A percentile compares a stretch with the other conserved stretches of the same genome.
These are phyloP conservation scores for Fusarium avenaceum DNA, from an alignment of 2,329 filamentous ascomycete genomes.

Conservation along the genomic window DNA sequence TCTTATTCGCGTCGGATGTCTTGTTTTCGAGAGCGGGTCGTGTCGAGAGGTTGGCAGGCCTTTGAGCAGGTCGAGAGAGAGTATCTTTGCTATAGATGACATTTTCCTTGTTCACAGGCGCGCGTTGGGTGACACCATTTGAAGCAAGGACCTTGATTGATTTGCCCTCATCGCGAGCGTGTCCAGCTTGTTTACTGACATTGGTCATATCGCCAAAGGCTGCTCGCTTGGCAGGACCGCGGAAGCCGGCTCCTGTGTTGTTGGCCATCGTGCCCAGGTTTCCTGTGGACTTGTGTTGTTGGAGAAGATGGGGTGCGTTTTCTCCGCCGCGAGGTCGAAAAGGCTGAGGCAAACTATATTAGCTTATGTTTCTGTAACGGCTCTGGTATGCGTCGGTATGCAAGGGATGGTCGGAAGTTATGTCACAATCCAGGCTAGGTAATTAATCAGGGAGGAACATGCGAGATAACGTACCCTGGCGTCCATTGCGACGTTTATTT, in stretches of 20 bases:
- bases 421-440: background rate
- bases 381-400: conserved; percentile 23
- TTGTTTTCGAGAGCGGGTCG: conserved; percentile 45
- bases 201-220: conserved; percentile 89
- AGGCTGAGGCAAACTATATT: conserved; percentile 51
- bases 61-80: conserved; percentile 57
- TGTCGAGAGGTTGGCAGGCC: conserved; percentile 41
- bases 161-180: conserved; percentile 54
- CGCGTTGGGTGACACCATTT: conserved; percentile 46
- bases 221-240: conserved; percentile 75
- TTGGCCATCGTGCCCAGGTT: conserved; percentile 59
- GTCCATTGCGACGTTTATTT: conserved; percentile 51
- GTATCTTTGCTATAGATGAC: conserved; percentile 52
- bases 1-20: conserved; percentile 46
- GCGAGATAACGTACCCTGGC: conserved; percentile 51
- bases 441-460: conserved; percentile 25
- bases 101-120: conserved; percentile 62
- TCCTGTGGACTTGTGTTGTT: conserved; percentile 85
- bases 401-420: conserved; percentile 35
- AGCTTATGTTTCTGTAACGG: conserved; percentile 26
- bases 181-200: conserved; percentile 59
- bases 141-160: conserved; percentile 50
- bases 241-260: conserved; percentile 51
- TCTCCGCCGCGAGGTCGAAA: conserved; percentile 63
- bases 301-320: conserved; percentile 71